Evolutionary conservation across 768 basidiomycete species (phyloP), one percentile per base, ranked within the genome.

Genomic region (Amanita phalloides): DNA sequence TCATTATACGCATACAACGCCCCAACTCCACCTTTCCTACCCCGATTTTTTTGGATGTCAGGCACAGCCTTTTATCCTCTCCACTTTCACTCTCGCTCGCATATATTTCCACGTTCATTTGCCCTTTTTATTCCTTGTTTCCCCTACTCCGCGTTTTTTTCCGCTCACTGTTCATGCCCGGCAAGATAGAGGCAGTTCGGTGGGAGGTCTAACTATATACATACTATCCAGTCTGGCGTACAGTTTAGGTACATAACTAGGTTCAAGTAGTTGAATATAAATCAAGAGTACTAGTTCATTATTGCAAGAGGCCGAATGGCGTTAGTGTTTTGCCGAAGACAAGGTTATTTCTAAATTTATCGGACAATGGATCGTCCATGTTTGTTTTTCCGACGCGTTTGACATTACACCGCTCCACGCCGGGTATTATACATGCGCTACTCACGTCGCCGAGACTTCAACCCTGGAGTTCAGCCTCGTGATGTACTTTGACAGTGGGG

Each of bases 171-270:
- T 26, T 44, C 43, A 25, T 26, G 26, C 28, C 28, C 28, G 11
- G 26, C 28, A 45, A 17, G 44, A 28, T 45, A 45, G 44, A 45
- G 28, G 44, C 23, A 9, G 44, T 28, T 45, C 44, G 8, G 44
- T 17, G 44, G 44, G 44, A 14, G 26, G 14, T 20, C 14, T n/a
- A 32, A 9, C 11, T 23, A 4, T 5, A 35, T 48, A 48, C 47
- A 37, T 36, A 23, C 32, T 48, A 32, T 48, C 35, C 3, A 14
- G n/a, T 45, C n/a, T n/a, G n/a, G 17, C 10, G 9, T 32, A 45
- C 44, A 45, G 17, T 41, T 49, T 49, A 38, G 35, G 48, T 49
- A 49, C 48, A 49, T 49, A 49, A 49, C 38, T 49, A 49, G 48
- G 36, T 49, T 49, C 36, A 41, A 38, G 37, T 36, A 41, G 36